Evolutionary conservation across 352 stramenopile species (phyloP).

Genomic region (Globisporangium paddicum): DNA sequence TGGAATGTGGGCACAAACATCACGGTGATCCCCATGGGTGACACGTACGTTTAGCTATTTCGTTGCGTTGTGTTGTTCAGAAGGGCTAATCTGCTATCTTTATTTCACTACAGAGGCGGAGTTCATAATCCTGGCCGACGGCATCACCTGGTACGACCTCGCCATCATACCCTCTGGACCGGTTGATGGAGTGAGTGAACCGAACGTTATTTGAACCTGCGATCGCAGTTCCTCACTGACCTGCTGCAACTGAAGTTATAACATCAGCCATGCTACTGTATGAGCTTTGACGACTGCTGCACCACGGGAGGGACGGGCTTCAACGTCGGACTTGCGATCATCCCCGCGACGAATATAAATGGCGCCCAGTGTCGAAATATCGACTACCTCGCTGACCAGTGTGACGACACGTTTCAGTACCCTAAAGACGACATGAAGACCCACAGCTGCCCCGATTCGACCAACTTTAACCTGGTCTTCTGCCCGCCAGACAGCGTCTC

Average conservation of each 20-base stretch:
- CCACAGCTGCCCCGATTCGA: conserved; percentile 14
- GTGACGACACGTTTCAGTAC: conserved; percentile 20
- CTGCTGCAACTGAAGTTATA: too few species aligned
- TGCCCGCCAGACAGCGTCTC: conserved; percentile 15
- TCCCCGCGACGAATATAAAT: conserved; percentile 20
- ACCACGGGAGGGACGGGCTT: conserved; percentile 25
- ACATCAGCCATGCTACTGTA: neutral
- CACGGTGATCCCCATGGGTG: conserved; percentile 13
- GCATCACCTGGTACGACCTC: conserved; percentile 12
- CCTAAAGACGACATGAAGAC: conserved; percentile 22
- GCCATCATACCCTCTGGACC: conserved; percentile 7
- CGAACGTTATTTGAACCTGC: neutral
- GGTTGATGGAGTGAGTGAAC: neutral
- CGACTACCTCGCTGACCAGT: conserved; percentile 20
- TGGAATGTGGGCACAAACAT: conserved; percentile 21
- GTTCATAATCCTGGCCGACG: conserved; percentile 11
- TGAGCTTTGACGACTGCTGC: conserved; percentile 7
- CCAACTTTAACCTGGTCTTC: conserved; percentile 20
- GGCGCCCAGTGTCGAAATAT: conserved; percentile 27
- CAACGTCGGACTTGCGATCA: conserved; percentile 32
- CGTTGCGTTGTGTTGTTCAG: neutral
- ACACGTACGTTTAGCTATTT: conserved; percentile 15
- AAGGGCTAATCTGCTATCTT: neutral
- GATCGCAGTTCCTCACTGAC: neutral
- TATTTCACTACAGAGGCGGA: neutral